These are phyloP conservation scores for Pythium dissotocum DNA, from an alignment of 352 stramenopile genomes.

Conservation along the genomic window DNA sequence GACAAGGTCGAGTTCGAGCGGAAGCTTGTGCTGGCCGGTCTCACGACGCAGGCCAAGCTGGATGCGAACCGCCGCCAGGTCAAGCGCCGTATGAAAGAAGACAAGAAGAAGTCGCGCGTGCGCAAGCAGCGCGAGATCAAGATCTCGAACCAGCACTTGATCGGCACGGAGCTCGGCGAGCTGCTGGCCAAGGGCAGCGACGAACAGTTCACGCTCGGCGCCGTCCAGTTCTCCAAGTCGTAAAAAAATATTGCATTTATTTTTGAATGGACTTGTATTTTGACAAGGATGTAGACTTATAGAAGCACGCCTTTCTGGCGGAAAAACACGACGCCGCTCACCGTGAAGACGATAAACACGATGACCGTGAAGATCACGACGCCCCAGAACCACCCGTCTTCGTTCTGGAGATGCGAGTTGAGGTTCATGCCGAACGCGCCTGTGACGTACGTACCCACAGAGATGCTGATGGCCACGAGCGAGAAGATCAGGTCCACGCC, in stretches of 20 bases:
- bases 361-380: conserved; percentile 47
- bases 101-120: conserved; percentile 80
- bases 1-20: conserved; percentile 78
- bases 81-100: conserved; percentile 80
- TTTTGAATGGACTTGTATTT: neutral
- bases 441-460: conserved; percentile 60
- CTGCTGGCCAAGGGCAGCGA: conserved; percentile 76
- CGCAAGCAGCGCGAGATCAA: conserved; percentile 88
- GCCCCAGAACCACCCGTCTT: conserved; percentile 59
- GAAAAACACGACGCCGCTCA: conserved; percentile 57
- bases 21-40: conserved; percentile 76
- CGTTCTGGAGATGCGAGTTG: conserved; percentile 45
- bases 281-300: neutral
- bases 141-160: conserved; percentile 88
- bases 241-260: conserved; percentile 26
- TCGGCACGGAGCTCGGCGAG: conserved; percentile 83
- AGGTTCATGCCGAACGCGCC: conserved; percentile 80
- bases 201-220: conserved; percentile 81
- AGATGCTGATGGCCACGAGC: conserved; percentile 57
- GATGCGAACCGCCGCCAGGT: conserved; percentile 74
- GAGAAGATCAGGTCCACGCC: conserved; percentile 74
- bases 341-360: conserved; percentile 46
- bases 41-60: conserved; percentile 84
- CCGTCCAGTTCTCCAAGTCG: conserved; percentile 78
- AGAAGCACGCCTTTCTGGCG: conserved; percentile 51